Conservation (phyloP, 257 asterid genomes). For the Gentiana straminea region DNA sequence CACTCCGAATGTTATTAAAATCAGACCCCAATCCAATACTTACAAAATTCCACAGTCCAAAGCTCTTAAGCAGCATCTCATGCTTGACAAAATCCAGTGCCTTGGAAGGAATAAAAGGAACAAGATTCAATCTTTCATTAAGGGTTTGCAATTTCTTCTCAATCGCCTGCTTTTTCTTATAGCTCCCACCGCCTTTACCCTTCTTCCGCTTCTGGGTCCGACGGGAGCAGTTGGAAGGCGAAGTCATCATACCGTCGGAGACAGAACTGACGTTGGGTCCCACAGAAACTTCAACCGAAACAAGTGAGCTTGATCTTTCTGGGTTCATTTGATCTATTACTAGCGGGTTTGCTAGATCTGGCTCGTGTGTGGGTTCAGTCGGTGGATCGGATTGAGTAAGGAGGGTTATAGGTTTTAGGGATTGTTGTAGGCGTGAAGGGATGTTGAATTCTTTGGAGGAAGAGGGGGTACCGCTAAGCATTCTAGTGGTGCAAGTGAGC, state of each 20-base stretch:
- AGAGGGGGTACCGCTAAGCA: conserved; percentile 8
- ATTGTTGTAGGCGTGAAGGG: conserved; percentile 4
- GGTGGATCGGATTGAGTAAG: conserved; percentile 6
- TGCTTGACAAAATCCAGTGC: conserved; percentile 36
- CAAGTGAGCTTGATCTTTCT: conserved; percentile 17
- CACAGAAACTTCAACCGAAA: conserved; percentile 1
- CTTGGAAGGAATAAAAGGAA: conserved; percentile 51
- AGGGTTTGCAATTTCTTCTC: conserved; percentile 40
- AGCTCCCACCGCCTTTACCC: conserved; percentile 20
- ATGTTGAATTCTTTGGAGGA: neutral
- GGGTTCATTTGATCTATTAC: conserved; percentile 7
- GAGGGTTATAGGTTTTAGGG: conserved; percentile 13
- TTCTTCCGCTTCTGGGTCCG: conserved; percentile 41
- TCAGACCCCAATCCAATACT: conserved; percentile 54
- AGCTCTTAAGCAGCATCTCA: conserved; percentile 48
- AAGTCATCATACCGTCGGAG: conserved; percentile 15
- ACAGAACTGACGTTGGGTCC: conserved; percentile 17
- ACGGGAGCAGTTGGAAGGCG: conserved; percentile 17
- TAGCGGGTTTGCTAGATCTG: conserved; percentile 8
- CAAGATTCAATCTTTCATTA: conserved; percentile 37
- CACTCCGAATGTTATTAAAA: conserved; percentile 35
- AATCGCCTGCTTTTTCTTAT: conserved; percentile 41
- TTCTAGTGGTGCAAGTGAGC: conserved; percentile 1
- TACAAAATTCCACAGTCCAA: conserved; percentile 82
- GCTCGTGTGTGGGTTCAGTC: conserved; percentile 21